phyloP scores from a whole-genome alignment of 306 rosid genomes.

The Vigna mungo region DNA sequence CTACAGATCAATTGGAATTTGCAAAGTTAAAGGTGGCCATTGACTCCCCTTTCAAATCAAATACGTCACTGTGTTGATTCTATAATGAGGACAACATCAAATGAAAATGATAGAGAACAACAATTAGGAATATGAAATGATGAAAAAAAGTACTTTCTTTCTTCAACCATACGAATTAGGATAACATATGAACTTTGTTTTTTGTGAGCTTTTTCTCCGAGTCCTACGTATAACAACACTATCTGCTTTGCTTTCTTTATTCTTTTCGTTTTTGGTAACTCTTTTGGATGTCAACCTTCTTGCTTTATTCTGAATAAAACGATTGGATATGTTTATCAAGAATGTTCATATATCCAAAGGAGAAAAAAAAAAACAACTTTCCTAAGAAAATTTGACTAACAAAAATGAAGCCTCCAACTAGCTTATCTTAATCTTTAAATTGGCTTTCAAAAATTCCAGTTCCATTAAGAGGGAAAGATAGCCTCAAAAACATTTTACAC shows the following conservation, averaged over 20 bases:
- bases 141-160: neutral
- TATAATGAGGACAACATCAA: neutral
- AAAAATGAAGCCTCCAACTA: neutral
- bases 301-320: slow-evolving; percentile 29
- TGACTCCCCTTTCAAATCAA: slow-evolving; percentile 33
- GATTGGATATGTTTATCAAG: slow-evolving; percentile 4
- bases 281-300: slow-evolving; percentile 6
- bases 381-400: neutral
- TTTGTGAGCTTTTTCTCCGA: neutral
- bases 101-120: neutral
- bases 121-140: neutral
- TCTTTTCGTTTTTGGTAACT: neutral
- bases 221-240: slow-evolving; percentile 2
- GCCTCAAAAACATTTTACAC: slow-evolving; percentile 3
- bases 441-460: neutral
- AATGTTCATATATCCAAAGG: neutral
- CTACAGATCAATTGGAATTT: slow-evolving; percentile 34
- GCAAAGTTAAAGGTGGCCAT: slow-evolving; percentile 24
- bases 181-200: slow-evolving; percentile 7
- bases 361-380: neutral
- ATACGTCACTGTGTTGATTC: slow-evolving; percentile 21
- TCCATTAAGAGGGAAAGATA: neutral
- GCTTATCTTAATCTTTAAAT: neutral
- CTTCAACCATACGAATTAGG: slow-evolving; percentile 21
- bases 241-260: neutral